Conservation (phyloP, 2,329 filamentous ascomycete species). For the Aspergillus awamori region DNA sequence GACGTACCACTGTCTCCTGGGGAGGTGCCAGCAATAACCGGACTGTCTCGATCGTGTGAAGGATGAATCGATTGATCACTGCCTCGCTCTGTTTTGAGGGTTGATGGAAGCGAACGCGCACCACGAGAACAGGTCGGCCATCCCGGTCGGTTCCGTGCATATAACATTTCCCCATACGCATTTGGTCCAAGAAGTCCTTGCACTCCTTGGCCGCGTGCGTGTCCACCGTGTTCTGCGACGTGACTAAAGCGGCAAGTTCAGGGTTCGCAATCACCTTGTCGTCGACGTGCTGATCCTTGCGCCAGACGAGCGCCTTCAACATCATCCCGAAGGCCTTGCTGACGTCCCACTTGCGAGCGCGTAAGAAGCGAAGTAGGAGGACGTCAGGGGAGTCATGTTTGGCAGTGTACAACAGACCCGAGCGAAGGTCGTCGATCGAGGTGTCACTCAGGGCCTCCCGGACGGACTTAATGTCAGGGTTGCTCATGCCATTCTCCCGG, state of each 20-base stretch:
- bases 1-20: conserved; percentile 82
- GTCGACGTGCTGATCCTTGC: conserved; percentile 77
- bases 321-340: conserved; percentile 90
- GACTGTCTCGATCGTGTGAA: conserved; percentile 91
- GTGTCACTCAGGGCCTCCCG: conserved; percentile 74
- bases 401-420: conserved; percentile 82
- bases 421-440: conserved; percentile 73
- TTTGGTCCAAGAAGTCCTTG: conserved; percentile 76
- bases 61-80: conserved; percentile 81
- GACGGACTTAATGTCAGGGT: conserved; percentile 70
- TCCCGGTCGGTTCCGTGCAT: conserved; percentile 81
- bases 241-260: conserved; percentile 66
- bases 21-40: conserved; percentile 75
- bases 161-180: conserved; percentile 88
- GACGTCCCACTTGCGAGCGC: conserved; percentile 90
- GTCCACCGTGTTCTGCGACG: conserved; percentile 61
- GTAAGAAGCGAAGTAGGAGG: conserved; percentile 74
- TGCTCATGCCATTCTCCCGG: conserved; percentile 23
- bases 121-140: conserved; percentile 80
- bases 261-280: conserved; percentile 77
- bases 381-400: conserved; percentile 93
- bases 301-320: conserved; percentile 88
- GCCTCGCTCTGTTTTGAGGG: conserved; percentile 83
- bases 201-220: conserved; percentile 65
- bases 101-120: conserved; percentile 77